Evolutionary conservation across 2,329 filamentous ascomycete species (phyloP).

Genomic region (Aspergillus ochraceoroseus): DNA sequence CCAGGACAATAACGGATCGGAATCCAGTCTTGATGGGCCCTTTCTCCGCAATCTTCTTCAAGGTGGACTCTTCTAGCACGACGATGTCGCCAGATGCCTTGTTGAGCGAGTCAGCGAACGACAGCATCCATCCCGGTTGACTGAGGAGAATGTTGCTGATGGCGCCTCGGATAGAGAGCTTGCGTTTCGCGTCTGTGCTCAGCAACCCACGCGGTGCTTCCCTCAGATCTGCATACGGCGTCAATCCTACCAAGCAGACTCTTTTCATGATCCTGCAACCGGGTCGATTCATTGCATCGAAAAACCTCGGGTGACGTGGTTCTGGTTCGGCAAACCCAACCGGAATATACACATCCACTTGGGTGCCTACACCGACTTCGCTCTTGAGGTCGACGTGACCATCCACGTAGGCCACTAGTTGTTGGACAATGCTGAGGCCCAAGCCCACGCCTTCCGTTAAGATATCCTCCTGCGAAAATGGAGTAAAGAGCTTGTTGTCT

Average conservation of each 20-base stretch:
- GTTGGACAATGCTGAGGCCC: constrained; percentile 58
- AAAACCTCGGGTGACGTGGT: too few relatives aligned
- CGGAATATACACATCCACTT: constrained; percentile 30
- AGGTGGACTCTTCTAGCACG: constrained; percentile 26
- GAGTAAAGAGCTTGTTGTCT: constrained; percentile 53
- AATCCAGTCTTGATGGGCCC: constrained; percentile 14
- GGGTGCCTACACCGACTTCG: constrained; percentile 26
- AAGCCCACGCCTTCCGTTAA: constrained; percentile 59
- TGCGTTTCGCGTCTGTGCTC: constrained; percentile 28
- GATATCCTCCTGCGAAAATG: constrained; percentile 59
- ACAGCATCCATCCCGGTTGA: constrained; percentile 25
- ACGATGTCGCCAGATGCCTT: constrained; percentile 26
- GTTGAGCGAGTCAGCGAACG: constrained; percentile 24
- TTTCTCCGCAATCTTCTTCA: constrained; percentile 15
- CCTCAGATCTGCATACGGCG: constrained; percentile 23
- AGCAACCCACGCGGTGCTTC: constrained; percentile 23
- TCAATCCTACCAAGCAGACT: constrained; percentile 29
- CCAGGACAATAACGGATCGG: constrained; percentile 24
- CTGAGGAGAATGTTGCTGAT: constrained; percentile 25
- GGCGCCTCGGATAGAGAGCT: constrained; percentile 25
- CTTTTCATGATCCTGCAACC: constrained; percentile 14
- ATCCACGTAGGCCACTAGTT: constrained; percentile 53
- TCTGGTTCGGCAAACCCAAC: constrained; percentile 13
- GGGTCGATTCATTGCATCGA: not conserved
- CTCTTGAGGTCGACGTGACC: constrained; percentile 54